phyloP scores from a whole-genome alignment of 73 alveolate genomes.

The Paramecium octaurelia region DNA sequence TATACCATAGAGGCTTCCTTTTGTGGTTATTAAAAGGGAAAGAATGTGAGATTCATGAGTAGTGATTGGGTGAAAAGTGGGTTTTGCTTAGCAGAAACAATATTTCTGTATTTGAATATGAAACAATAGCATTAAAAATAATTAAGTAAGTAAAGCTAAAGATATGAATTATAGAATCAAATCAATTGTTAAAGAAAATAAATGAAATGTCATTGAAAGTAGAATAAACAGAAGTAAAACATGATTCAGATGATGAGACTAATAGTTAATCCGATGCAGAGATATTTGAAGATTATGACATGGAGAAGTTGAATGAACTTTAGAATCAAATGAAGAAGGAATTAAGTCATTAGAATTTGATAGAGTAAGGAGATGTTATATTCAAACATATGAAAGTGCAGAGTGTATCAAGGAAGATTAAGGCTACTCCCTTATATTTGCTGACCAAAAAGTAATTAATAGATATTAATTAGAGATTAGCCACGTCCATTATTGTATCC shows the following conservation, averaged over 20 bases:
- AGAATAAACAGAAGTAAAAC: not conserved
- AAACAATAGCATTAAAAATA: not conserved
- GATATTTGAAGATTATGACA: constrained; percentile 4
- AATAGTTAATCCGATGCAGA: constrained; percentile 5
- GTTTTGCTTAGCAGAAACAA: not conserved
- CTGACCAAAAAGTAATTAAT: not conserved
- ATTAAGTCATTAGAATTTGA: not conserved
- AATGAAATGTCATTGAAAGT: not conserved
- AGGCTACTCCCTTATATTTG: not conserved
- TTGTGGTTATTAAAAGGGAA: constrained; percentile 3
- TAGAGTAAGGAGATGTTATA: not conserved
- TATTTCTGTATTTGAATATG: not conserved
- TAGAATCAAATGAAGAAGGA: not conserved
- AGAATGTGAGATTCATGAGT: not conserved
- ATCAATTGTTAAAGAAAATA: not conserved
- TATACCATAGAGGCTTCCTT: constrained; percentile 25
- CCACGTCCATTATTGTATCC: not conserved
- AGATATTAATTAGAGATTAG: not conserved
- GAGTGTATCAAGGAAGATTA: not conserved
- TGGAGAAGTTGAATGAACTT: not conserved
- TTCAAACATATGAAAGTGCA: not conserved
- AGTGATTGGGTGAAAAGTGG: constrained; percentile 40
- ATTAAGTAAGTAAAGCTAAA: not conserved
- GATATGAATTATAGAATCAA: not conserved
- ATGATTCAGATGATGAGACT: constrained; percentile 6